A percentile compares a stretch with the other conserved stretches of the same genome.
Evolutionary conservation across 805 yeast genomes (phyloP).

Genomic region (Candida arabinofermentans): DNA sequence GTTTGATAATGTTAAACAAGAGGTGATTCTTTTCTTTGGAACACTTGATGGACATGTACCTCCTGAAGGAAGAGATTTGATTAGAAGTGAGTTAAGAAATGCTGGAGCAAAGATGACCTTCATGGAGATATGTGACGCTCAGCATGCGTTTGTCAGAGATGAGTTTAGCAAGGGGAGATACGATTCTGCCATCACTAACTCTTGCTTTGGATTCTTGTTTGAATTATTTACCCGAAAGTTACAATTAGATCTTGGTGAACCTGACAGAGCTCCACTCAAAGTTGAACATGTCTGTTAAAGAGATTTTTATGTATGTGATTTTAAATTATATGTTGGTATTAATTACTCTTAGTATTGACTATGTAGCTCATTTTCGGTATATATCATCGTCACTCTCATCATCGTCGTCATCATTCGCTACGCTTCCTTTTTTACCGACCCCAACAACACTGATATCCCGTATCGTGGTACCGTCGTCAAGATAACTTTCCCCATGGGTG

Average conservation of each 20-base stretch:
- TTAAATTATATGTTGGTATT: background rate
- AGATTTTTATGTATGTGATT: background rate
- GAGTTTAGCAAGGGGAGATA: constrained; percentile 77
- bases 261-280: constrained; percentile 44
- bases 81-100: constrained; percentile 56
- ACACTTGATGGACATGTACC: constrained; percentile 80
- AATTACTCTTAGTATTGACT: background rate
- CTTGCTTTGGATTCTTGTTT: constrained; percentile 61
- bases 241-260: constrained; percentile 62
- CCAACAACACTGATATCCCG: background rate
- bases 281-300: constrained; percentile 62
- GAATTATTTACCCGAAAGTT: constrained; percentile 70
- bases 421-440: background rate
- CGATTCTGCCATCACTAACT: constrained; percentile 70
- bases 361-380: constrained; percentile 12
- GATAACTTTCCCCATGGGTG: background rate
- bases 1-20: constrained; percentile 46
- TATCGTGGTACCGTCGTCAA: constrained; percentile 1
- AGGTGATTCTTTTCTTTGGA: constrained; percentile 67
- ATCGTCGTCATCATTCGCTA: constrained; percentile 8
- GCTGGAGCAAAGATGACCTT: constrained; percentile 62
- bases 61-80: constrained; percentile 68
- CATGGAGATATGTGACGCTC: constrained; percentile 73
- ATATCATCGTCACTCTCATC: constrained; percentile 25
- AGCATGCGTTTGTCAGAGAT: constrained; percentile 80